Evolutionary conservation across 306 rosid genomes (phyloP).

Genomic region (Cucurbita pepo): DNA sequence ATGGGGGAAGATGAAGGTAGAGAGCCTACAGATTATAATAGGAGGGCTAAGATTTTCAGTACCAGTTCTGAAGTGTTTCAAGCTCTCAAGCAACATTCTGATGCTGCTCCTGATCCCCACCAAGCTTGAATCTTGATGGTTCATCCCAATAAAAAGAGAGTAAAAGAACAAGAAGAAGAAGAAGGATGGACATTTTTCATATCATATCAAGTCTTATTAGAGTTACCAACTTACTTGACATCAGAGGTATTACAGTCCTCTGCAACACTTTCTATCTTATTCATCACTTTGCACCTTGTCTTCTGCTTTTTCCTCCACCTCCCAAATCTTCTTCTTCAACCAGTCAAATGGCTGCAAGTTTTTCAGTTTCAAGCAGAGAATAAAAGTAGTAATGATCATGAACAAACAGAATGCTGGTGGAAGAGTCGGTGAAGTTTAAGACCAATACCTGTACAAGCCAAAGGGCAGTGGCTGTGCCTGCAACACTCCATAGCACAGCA

Average conservation of each 20-base stretch:
- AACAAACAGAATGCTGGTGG: neutral
- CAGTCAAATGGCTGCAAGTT: constrained; percentile 54
- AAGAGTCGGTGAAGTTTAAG: neutral
- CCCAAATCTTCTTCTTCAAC: constrained; percentile 53
- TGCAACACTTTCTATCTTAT: neutral
- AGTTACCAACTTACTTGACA: neutral
- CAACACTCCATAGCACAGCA: constrained; percentile 65
- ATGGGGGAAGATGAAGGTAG: constrained; percentile 80
- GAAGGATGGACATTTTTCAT: neutral
- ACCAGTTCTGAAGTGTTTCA: constrained; percentile 49
- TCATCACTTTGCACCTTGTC: constrained; percentile 20
- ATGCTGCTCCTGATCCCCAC: neutral
- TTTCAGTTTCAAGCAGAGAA: neutral
- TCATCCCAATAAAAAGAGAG: neutral
- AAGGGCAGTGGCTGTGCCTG: constrained; percentile 20
- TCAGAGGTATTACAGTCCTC: neutral
- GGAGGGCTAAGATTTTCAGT: constrained; percentile 69
- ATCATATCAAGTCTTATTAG: neutral
- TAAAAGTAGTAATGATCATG: neutral
- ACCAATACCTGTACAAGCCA: neutral
- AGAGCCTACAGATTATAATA: constrained; percentile 48
- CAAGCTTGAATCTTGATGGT: neutral
- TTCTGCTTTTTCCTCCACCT: constrained; percentile 34
- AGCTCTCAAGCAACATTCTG: constrained; percentile 39
- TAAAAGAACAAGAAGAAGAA: neutral